A percentile compares a stretch with the other conserved stretches of the same genome.
phyloP scores from a whole-genome alignment of 331 rosid species.

The Acacia concinna region DNA sequence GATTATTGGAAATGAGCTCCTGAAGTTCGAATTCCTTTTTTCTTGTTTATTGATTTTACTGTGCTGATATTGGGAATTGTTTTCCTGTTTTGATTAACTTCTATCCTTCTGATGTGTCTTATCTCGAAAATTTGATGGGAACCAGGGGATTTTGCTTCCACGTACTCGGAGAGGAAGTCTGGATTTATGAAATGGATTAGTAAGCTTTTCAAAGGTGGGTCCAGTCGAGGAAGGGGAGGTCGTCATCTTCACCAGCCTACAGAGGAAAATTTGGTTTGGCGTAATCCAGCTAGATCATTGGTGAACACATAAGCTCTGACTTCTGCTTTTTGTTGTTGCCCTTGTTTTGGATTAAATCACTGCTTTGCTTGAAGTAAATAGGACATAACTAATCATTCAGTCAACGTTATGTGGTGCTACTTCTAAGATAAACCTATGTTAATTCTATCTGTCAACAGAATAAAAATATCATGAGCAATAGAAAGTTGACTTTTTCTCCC shows the following conservation, averaged over 20 bases:
- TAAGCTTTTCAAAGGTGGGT: slow-evolving; percentile 72
- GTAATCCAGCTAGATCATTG: slow-evolving; percentile 64
- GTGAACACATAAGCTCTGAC: slow-evolving; percentile 36
- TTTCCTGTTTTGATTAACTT: neutral
- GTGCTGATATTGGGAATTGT: neutral
- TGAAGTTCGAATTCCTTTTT: slow-evolving; percentile 2
- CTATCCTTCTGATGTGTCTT: neutral
- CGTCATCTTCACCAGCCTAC: slow-evolving; percentile 58
- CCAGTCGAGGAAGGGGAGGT: slow-evolving; percentile 49
- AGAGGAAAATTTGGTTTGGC: slow-evolving; percentile 75
- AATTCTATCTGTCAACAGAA: slow-evolving; percentile 3
- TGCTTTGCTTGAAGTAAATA: slow-evolving; percentile 19
- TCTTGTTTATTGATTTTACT: slow-evolving; percentile 27
- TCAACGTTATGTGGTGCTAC: slow-evolving; percentile 3
- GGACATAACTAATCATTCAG: neutral
- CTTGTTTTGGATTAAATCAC: slow-evolving; percentile 25
- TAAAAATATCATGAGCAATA: slow-evolving; percentile 14
- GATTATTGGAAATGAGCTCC: neutral
- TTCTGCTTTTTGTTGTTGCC: slow-evolving; percentile 12
- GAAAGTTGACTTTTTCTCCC: slow-evolving; percentile 10
- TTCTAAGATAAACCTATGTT: neutral
- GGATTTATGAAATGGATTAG: slow-evolving; percentile 93
- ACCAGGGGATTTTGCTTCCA: slow-evolving; percentile 83
- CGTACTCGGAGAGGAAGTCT: slow-evolving; percentile 78
- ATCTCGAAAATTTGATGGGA: slow-evolving; percentile 35